Conservation (phyloP, 83 land plant species). For the Isoetes engelmannii region DNA sequence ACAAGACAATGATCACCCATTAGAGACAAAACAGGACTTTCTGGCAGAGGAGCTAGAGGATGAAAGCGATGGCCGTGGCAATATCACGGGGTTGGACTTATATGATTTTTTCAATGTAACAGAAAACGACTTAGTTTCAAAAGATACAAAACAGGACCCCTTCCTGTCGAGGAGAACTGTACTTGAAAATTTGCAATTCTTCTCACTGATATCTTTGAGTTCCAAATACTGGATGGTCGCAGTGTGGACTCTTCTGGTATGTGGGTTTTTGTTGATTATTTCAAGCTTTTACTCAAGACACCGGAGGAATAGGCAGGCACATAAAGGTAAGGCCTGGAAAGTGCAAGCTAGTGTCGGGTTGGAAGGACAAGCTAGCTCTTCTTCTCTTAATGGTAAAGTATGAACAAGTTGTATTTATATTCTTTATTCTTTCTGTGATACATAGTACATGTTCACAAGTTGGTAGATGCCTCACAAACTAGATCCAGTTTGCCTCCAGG, state of each 20-base stretch:
- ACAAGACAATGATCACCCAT: neutral
- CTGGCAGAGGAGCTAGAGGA: too few relatives aligned
- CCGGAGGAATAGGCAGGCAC: slow-evolving; percentile 20
- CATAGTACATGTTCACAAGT: too few relatives aligned
- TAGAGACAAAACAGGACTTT: neutral
- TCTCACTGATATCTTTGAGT: slow-evolving; percentile 17
- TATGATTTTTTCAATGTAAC: too few relatives aligned
- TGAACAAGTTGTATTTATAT: too few relatives aligned
- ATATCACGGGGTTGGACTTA: too few relatives aligned
- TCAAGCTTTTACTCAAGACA: slow-evolving; percentile 38
- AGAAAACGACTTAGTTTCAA: too few relatives aligned
- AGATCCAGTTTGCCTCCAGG: too few relatives aligned
- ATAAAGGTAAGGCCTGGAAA: neutral
- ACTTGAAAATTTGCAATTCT: slow-evolving; percentile 4
- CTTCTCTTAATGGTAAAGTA: too few relatives aligned
- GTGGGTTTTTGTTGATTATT: slow-evolving; percentile 45
- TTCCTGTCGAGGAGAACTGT: neutral
- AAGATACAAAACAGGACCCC: neutral
- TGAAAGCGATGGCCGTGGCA: too few relatives aligned
- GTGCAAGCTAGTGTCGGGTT: neutral
- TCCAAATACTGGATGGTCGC: slow-evolving; percentile 55
- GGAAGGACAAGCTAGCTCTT: too few relatives aligned
- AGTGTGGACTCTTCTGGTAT: slow-evolving; percentile 56
- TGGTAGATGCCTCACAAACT: too few relatives aligned
- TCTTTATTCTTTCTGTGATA: too few relatives aligned